Base-by-base conservation (phyloP, 305 asterid species). In the Plantago lanceolata region DNA sequence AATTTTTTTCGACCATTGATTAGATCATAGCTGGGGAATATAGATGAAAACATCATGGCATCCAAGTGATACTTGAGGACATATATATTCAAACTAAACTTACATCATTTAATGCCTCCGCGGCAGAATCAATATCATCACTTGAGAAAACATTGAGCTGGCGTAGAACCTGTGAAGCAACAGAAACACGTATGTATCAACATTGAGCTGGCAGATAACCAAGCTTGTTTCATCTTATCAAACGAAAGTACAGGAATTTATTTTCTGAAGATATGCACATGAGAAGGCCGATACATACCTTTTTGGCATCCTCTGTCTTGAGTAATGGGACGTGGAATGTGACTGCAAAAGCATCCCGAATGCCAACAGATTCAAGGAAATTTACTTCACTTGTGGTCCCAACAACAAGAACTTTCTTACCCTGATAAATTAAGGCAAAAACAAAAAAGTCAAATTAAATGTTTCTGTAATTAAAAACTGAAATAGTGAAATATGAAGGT, bases 351-450 rank as follows among this genome's bases (percentile, higher is more conserved):
- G 90, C 75, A 82, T 84, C 92, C 49, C 86, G 81, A 68, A 90
- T 62, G 64, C 99, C 99, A 64, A 93, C 77, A 57, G 89, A 83
- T 33, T 81, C 95, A 76, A 93, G 80, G 83, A 93, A 90, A 71
- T 74, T 66, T 13, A 76, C 81, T 81, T 93, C 95, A 66, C 97
- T 93, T 48, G 99, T 90, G 55, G 99, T 88, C 67, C 97, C 99
- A 73, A 93, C 80, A 63, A 93, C 97, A 37, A 87, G 94, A 43
- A 93, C 62, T 35, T 86, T 93, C 71, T 90, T 93, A 45, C 99
- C 97, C 99, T 93, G 86, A 55, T 48, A 64, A 58, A 62, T 75
- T 63, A 59, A 62, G 49, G n/a, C 6, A 29, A 17, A 51, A 67
- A 55, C 24, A 62, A 55, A 21, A 19, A 53, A 13, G 28, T 24